Evolutionary conservation across 306 rosid species (phyloP).

Genomic region (Prunus davidiana): DNA sequence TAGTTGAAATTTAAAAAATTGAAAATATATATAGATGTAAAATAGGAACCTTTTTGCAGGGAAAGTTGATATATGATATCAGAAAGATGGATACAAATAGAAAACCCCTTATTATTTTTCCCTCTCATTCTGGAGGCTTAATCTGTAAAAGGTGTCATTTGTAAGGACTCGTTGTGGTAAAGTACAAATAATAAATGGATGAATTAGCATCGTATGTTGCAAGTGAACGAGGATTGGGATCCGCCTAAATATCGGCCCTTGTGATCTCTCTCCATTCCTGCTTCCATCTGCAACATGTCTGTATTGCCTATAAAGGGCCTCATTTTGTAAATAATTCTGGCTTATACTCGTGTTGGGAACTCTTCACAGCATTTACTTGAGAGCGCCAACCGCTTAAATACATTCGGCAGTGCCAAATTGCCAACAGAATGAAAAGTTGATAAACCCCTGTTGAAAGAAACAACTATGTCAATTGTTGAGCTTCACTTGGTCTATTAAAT

Average conservation of each 20-base stretch:
- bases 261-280: conserved; percentile 8
- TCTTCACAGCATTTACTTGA: neutral
- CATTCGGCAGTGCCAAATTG: neutral
- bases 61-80: neutral
- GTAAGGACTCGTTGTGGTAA: neutral
- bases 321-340: conserved; percentile 12
- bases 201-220: conserved; percentile 16
- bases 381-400: neutral
- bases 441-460: conserved; percentile 14
- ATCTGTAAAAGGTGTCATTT: neutral
- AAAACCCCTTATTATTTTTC: neutral
- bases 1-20: no score
- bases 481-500: neutral
- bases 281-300: neutral
- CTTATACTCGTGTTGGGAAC: neutral
- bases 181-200: conserved; percentile 5
- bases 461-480: neutral
- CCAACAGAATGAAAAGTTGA: neutral
- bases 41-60: neutral
- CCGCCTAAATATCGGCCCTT: conserved; percentile 12
- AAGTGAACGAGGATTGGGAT: neutral
- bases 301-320: conserved; percentile 7
- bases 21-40: no score
- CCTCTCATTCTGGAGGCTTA: neutral
- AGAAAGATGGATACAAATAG: neutral